These are phyloP conservation scores for Camelina hispida DNA, from an alignment of 345 rosid genomes.

Conservation along the genomic window DNA sequence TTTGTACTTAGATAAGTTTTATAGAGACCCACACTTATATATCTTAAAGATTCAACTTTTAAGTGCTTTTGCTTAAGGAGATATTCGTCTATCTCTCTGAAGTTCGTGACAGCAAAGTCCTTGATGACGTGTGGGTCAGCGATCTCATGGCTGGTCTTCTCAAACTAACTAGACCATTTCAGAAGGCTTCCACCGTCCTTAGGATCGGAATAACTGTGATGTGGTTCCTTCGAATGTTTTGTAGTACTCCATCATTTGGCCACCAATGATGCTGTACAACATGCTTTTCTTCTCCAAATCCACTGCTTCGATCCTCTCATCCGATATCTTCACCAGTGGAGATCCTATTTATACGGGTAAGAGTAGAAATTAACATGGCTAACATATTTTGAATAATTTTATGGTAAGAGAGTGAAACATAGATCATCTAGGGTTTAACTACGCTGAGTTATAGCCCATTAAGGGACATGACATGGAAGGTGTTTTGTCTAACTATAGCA, in stretches of 20 bases:
- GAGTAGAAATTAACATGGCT: neutral
- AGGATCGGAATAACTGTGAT: conserved; percentile 61
- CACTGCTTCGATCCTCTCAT: conserved; percentile 74
- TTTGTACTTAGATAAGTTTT: neutral
- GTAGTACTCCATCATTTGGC: conserved; percentile 80
- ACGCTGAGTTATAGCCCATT: neutral
- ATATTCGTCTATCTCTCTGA: conserved; percentile 71
- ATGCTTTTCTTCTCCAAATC: conserved; percentile 60
- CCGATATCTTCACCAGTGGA: conserved; percentile 64
- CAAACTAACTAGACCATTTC: conserved; percentile 79
- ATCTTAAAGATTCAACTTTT: neutral
- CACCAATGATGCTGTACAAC: conserved; percentile 67
- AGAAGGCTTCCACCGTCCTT: conserved; percentile 77
- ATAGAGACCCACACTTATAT: conserved; percentile 11
- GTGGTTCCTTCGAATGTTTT: conserved; percentile 61
- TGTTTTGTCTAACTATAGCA: no score
- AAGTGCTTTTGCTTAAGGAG: conserved; percentile 45
- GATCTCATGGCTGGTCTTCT: conserved; percentile 71
- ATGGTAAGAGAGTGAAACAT: conserved; percentile 4
- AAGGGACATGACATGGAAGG: conserved; percentile 13
- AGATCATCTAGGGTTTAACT: neutral
- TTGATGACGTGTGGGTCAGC: conserved; percentile 69
- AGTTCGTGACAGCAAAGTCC: conserved; percentile 80
- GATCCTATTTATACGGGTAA: conserved; percentile 53
- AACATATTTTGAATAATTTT: neutral